Base-by-base conservation (phyloP, 1,284 basidiomycete genomes). In the Rugiboletus extremiorientalis region DNA sequence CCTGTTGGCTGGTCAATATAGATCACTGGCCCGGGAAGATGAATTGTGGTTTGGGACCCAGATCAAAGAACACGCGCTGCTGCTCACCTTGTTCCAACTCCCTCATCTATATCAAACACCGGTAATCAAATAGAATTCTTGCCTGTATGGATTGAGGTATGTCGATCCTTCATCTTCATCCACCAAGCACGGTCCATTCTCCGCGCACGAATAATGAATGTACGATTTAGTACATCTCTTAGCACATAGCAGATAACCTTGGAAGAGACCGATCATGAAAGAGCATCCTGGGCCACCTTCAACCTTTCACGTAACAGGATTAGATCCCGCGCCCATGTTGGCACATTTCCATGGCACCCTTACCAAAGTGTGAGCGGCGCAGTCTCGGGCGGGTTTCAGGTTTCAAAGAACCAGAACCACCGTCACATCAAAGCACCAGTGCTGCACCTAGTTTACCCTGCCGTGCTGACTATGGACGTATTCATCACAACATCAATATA, bases 1-100 rank as follows among this genome's bases (percentile, higher is more conserved):
- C 84, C 84, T 50, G 88, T 84, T 1, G 89, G 89, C 68, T 91
- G 88, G 68, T 90, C 88, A 50, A 91, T 84, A 65, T 89, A 90
- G 46, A 91, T 84, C 69, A 88, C 85, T 88, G 54, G 15, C 48
- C 20, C 28, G 11, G 16, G 5, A 33, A 22, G 3, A 45, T 53
- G 30, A 48, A 23, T 33, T 11, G 15, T 25, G 36, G 50, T 45
- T 14, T 50, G 28, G 47, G 8, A 58, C 34, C 6, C 23, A 18
- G 10, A 8, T 10, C 23, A 4, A 27, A 31, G 15, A 34, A 28
- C 22, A 54, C 64, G 42, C 51, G 86, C 86, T 80, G 63, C 90
- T 89, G 71, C 82, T 85, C 60, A 84, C 69, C 49, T 80, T 84
- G 66, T 89, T 90, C 88, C 88, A 90, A 60, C 84, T 84, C 14